A percentile compares a stretch with the other conserved stretches of the same genome.
Evolutionary conservation across 345 rosid species (phyloP).

Genomic region (Erucastrum elatum): DNA sequence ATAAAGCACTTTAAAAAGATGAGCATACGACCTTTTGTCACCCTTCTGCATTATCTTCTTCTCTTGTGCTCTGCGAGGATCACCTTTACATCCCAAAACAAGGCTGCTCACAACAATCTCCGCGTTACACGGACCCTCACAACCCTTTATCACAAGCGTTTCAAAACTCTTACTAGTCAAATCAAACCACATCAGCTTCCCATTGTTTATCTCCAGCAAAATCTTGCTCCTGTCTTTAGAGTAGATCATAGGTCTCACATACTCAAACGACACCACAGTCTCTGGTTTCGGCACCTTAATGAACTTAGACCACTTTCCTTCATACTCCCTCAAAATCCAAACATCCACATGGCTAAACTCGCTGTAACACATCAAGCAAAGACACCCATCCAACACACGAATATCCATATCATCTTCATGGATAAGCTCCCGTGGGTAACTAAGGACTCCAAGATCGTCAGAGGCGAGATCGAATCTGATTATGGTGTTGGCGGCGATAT

Average conservation of each 20-base stretch:
- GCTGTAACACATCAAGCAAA: not conserved
- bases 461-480: not conserved
- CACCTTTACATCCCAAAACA: not conserved
- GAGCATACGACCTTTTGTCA: not conserved
- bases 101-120: not conserved
- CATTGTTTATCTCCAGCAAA: not conserved
- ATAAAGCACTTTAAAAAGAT: not conserved
- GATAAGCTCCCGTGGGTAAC: not conserved
- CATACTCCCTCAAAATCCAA: not conserved
- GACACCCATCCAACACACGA: not conserved
- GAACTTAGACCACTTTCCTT: not conserved
- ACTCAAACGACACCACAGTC: not conserved
- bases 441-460: not conserved
- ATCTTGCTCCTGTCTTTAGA: not conserved
- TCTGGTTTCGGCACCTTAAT: not conserved
- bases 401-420: not conserved
- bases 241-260: not conserved
- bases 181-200: not conserved
- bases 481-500: not conserved
- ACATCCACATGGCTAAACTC: not conserved
- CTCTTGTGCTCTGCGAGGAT: not conserved
- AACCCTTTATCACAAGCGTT: not conserved
- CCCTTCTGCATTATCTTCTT: not conserved
- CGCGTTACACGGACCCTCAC: not conserved
- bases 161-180: not conserved